These are phyloP conservation scores for Zasmidium angulare DNA, from an alignment of 2,329 filamentous ascomycete genomes.

Conservation along the genomic window DNA sequence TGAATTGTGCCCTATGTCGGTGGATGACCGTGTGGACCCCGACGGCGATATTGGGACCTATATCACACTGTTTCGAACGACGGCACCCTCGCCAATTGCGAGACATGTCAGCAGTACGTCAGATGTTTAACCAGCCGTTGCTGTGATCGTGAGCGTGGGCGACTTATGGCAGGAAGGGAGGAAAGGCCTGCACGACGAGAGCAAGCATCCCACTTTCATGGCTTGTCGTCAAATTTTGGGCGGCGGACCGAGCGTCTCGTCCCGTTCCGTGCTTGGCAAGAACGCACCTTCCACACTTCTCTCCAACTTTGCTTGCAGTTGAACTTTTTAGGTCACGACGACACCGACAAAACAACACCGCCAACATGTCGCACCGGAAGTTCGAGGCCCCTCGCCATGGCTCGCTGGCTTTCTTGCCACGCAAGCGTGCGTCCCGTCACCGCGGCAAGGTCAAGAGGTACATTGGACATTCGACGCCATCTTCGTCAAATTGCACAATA, in stretches of 20 bases:
- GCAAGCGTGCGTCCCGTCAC: constrained; percentile 90
- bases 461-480: constrained; percentile 27
- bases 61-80: too few species aligned
- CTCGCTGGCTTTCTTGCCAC: constrained; percentile 58
- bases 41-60: too few species aligned
- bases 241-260: neutral
- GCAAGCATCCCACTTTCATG: too few species aligned
- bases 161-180: too few species aligned
- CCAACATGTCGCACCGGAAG: constrained; percentile 60
- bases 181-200: too few species aligned
- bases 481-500: neutral
- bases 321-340: constrained; percentile 1
- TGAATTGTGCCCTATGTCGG: too few species aligned
- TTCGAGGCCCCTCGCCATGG: constrained; percentile 93
- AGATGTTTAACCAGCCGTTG: too few species aligned
- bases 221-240: neutral
- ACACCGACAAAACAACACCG: constrained; percentile 10
- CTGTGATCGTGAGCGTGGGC: too few species aligned
- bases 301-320: neutral
- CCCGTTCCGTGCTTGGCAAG: too few species aligned
- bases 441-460: constrained; percentile 98
- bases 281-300: neutral
- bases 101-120: too few species aligned
- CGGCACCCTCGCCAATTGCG: too few species aligned
- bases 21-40: too few species aligned